Conservation (phyloP, 768 basidiomycete species). For the Clavulina sp. region DNA sequence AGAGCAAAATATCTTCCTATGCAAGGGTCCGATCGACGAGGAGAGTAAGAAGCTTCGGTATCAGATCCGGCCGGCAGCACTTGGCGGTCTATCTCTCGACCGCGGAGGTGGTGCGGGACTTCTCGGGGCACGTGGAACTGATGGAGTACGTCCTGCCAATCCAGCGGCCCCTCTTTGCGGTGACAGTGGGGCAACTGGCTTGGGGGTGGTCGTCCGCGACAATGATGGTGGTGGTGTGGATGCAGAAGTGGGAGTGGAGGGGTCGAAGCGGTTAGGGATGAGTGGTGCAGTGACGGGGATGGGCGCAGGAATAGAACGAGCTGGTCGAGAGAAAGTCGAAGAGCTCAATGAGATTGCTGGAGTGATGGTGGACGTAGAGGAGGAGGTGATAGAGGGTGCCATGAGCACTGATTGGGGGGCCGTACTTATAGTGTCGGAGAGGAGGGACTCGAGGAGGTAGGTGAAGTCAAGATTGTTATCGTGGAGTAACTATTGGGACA, state of each 20-base stretch:
- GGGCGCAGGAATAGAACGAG: no score
- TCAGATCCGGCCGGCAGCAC: constrained; percentile 29
- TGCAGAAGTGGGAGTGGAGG: neutral
- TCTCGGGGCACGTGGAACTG: constrained; percentile 3
- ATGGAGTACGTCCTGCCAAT: neutral
- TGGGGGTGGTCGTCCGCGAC: neutral
- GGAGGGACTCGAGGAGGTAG: constrained; percentile 72
- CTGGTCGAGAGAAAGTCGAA: no score
- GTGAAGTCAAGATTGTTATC: constrained; percentile 92
- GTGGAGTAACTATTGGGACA: constrained; percentile 45
- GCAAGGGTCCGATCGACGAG: no score
- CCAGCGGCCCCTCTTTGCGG: neutral
- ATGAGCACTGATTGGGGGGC: no score
- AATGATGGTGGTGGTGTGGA: neutral
- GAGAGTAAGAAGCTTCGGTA: no score
- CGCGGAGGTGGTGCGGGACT: constrained; percentile 29
- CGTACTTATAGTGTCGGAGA: no score
- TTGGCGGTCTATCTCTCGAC: constrained; percentile 48
- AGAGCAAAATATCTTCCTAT: no score
- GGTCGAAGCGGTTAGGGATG: neutral
- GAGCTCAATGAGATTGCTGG: no score
- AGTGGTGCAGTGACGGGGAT: neutral
- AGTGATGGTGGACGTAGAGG: no score
- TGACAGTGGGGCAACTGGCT: neutral
- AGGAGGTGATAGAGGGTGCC: no score